phyloP scores from a whole-genome alignment of 805 yeast genomes.

The Sugiyamaella mastotermitis region DNA sequence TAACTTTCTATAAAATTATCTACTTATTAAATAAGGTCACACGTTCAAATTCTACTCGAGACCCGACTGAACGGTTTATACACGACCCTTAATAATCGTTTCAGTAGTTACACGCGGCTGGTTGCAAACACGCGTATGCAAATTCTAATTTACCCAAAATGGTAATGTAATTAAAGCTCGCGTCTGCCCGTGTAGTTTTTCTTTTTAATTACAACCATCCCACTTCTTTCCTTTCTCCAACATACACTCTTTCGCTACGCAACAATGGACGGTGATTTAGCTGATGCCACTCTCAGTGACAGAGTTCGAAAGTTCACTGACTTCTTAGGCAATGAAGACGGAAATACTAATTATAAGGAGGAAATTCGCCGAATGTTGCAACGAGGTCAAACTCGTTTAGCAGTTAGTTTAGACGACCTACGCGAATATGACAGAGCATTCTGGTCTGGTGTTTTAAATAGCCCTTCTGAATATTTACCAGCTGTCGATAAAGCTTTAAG shows the following conservation, averaged over 20 bases:
- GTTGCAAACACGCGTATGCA: neutral
- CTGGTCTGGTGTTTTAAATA: constrained; percentile 68
- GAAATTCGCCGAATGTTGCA: constrained; percentile 68
- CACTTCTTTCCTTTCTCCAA: neutral
- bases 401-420: constrained; percentile 77
- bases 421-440: constrained; percentile 73
- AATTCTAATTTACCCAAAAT: constrained; percentile 6
- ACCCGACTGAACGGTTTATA: no score
- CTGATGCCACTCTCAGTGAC: constrained; percentile 52
- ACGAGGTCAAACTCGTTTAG: constrained; percentile 58
- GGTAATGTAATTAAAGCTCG: constrained; percentile 7
- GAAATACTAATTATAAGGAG: constrained; percentile 57
- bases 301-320: constrained; percentile 86
- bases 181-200: constrained; percentile 1
- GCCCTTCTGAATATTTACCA: constrained; percentile 82
- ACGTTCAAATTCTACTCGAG: no score
- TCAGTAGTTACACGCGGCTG: no score
- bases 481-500: constrained; percentile 83
- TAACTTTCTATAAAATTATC: no score
- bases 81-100: no score
- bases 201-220: neutral
- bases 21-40: no score
- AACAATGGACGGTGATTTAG: constrained; percentile 5
- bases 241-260: neutral
- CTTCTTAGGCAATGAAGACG: constrained; percentile 58